These are phyloP conservation scores for Heliamphora pulchella DNA, from an alignment of 179 eudicot species.

Conservation along the genomic window DNA sequence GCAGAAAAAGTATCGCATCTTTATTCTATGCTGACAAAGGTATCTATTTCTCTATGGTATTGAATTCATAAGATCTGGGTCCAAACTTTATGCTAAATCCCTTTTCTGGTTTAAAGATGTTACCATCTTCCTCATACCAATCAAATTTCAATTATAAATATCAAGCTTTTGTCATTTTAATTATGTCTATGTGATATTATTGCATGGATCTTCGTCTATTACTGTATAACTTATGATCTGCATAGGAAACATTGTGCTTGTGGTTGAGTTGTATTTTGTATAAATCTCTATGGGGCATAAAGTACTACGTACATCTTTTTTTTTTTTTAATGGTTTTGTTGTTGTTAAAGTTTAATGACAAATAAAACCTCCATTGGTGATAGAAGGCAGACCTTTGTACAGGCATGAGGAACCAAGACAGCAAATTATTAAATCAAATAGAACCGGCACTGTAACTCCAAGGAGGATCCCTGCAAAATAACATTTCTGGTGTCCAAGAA, in stretches of 20 bases:
- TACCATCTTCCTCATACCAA: slow-evolving; percentile 5
- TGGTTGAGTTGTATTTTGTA: not conserved
- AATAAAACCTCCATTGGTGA: not conserved
- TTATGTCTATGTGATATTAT: not conserved
- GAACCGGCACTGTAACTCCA: not conserved
- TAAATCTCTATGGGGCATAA: not conserved
- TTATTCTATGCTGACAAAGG: slow-evolving; percentile 56
- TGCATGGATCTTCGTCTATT: not conserved
- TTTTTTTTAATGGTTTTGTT: too few relatives aligned
- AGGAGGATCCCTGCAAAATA: not conserved
- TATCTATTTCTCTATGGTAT: slow-evolving; percentile 21
- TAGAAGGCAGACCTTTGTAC: not conserved
- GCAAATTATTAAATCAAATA: not conserved
- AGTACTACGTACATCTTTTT: too few relatives aligned
- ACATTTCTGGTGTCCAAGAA: not conserved
- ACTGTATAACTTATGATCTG: not conserved
- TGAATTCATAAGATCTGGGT: slow-evolving; percentile 3
- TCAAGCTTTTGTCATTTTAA: not conserved
- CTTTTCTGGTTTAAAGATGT: not conserved
- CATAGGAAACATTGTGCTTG: not conserved
- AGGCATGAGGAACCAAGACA: not conserved
- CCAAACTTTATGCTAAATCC: not conserved
- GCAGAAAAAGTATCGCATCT: slow-evolving; percentile 43
- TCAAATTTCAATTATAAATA: not conserved
- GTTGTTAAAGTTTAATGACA: not conserved